A percentile compares a stretch with the other conserved stretches of the same genome.
Evolutionary conservation across 345 rosid species (phyloP).

Genomic region (Gossypium stocksii): DNA sequence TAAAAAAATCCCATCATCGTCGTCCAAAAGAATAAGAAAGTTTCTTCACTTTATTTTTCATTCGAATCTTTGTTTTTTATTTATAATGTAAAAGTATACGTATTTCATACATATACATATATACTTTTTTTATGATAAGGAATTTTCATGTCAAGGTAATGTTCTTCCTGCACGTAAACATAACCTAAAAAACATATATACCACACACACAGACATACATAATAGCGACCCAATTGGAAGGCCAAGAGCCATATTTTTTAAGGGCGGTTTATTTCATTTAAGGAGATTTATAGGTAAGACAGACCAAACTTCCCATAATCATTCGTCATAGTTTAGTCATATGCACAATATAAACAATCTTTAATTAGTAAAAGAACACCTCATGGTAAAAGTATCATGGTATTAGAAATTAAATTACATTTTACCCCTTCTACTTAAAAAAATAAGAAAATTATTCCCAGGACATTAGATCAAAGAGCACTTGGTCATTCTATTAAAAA

Average conservation of each 20-base stretch:
- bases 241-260: slow-evolving; percentile 23
- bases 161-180: neutral
- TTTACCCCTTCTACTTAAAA: no score
- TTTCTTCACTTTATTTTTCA: neutral
- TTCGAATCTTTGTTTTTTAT: slow-evolving; percentile 31
- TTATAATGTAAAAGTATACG: slow-evolving; percentile 1
- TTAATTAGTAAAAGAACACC: no score
- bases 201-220: neutral
- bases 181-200: neutral
- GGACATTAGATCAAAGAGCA: no score
- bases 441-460: no score
- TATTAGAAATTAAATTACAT: no score
- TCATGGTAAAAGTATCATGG: no score
- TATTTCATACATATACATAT: neutral
- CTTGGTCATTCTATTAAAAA: no score
- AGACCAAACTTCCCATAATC: no score
- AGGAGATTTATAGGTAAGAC: no score
- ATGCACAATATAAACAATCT: no score
- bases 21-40: neutral
- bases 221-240: slow-evolving; percentile 11
- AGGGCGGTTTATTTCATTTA: neutral
- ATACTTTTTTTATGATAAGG: neutral
- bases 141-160: slow-evolving; percentile 8
- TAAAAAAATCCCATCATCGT: slow-evolving; percentile 11
- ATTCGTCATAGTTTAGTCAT: no score